Evolutionary conservation across 257 asterid genomes (phyloP), one percentile per base, ranked within the genome.

Genomic region (Primulina tabacum): DNA sequence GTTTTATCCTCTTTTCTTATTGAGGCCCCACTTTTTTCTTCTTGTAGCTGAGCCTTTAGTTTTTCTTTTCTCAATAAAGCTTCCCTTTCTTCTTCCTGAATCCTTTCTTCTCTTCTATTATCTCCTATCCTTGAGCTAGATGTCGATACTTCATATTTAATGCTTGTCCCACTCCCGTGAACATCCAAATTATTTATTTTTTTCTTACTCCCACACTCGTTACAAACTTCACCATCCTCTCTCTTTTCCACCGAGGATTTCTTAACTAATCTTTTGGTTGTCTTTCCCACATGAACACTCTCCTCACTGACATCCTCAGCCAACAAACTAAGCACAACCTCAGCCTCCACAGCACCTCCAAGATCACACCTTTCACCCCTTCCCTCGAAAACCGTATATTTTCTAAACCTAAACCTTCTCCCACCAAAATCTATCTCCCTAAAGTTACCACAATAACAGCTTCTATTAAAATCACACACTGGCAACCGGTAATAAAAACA

Each of bases 281-380:
- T 87, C 84, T 64, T 78, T 8, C 72, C 72, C 65, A 71, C 77
- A 85, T 57, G 75, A 53, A 75, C 65, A 66, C 83, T 75, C 81
- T 85, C 87, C 68, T 80, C 87, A n/a, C 75, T 81, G 14, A 79
- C 40, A 68, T 85, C 92, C 69, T 84, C 90, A 62, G 82, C 53
- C 86, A 94, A 73, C 89, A 94, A 87, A 77, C 87, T 85, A 76
- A 91, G 97, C 80, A 91, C 21, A 73, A 65, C 84, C 82, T 94
- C 99, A 11, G 86, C 96, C 82, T 89, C 97, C 57, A 85, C 86
- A 17, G 75, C 68, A 43, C 64, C 85, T 69, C 67, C 81, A 83
- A 63, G 1, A 38, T 74, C 73, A 67, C 35, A 33, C 40, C 64
- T 67, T 55, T 88, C 88, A 73, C 76, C 70, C 71, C 65, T 81